Base-by-base conservation (phyloP, 805 yeast genomes). In the Kodamaea lidongshanica region DNA sequence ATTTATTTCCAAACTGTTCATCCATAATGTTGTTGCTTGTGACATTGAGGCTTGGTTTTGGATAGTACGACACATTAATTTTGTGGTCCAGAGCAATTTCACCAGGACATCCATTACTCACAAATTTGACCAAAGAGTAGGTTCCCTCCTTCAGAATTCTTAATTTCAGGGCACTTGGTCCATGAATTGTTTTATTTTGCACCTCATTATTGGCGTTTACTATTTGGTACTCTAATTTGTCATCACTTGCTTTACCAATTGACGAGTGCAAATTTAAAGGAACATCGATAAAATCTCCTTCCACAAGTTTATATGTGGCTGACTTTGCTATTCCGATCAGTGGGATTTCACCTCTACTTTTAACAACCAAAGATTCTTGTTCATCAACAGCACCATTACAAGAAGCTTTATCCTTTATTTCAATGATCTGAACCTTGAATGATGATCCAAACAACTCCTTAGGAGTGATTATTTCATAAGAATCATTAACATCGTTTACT, bases 371-470 rank as follows among this genome's bases (percentile, higher is more conserved):
- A 3, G 37, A 34, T 39, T 82, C 88, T 13, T 72, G 70, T 12
- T 71, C 74, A 26, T 74, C 70, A 34, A 83, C 57, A 8, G 73
- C 74, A n/a, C 84, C 89, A 12, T 70, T 66, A 57, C 99, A 92
- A 1, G 78, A 77, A 7, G 82, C 72, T n/a, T 73, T 67, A 50
- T 92, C 99, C 13, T 67, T 68, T 3, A 84, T 74, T 7, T 83
- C 69, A 2, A 72, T 67, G 38, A 92, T 50, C 2, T 75, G 65
- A 1, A 89, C 54, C 15, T 70, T 68, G 50, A 75, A 87, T n/a
- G 71, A 67, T 4, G 96, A 95, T 12, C 95, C 95, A 13, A 62
- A 56, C 2, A 52, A 51, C 31, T 83, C 67, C 1, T 56, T 47
- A 1, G 84, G 79, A 0, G 85, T 72, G 6, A 51, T 42, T n/a